Base-by-base conservation (phyloP, 257 asterid genomes). In the Gentiana dahurica region DNA sequence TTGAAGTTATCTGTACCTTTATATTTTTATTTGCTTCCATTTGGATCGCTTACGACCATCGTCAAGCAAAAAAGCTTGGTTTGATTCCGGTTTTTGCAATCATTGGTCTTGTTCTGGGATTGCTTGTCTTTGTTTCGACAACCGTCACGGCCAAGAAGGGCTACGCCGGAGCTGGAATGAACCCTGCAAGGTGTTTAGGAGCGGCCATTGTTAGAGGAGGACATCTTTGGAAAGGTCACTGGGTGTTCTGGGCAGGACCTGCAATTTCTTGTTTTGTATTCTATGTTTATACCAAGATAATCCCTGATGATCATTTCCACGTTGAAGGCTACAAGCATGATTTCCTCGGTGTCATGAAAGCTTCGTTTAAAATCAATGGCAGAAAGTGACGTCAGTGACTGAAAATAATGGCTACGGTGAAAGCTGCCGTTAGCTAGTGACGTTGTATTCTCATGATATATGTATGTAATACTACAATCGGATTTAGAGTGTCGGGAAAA, bases 241-340 rank as follows among this genome's bases (percentile, higher is more conserved):
- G 95, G 95, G 70, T 87, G 7, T 84, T 84, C 47, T 87, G 94
- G 95, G 81, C 54, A 3, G 95, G 92, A 15, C 95, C 95, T 0
- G 74, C 64, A 0, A 61, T 78, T 9, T 80, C 94, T 34, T 81
- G 91, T 32, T 37, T 76, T 8, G 80, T 55, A 3, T 87, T 87
- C 39, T 87, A 87, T 59, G 49, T 87, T 44, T 87, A 87, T 55
- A 73, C 80, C 0, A 68, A 79, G 72, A 73, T 84, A 34, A 87
- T 87, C 15, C 92, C 95, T 4, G 36, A 65, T 9, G 71, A 80
- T 33, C 95, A 84, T 56, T 82, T 77, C 39, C 73, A 67, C 44
- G 46, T 74, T 2, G 82, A 82, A 61, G 79, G 79, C 2, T 79
- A 75, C 57, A 84, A 80, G 46, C 85, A 80, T 54, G 96, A 84